phyloP scores from a whole-genome alignment of 495 filamentous ascomycete species.

The Hyaloscypha variabilis region DNA sequence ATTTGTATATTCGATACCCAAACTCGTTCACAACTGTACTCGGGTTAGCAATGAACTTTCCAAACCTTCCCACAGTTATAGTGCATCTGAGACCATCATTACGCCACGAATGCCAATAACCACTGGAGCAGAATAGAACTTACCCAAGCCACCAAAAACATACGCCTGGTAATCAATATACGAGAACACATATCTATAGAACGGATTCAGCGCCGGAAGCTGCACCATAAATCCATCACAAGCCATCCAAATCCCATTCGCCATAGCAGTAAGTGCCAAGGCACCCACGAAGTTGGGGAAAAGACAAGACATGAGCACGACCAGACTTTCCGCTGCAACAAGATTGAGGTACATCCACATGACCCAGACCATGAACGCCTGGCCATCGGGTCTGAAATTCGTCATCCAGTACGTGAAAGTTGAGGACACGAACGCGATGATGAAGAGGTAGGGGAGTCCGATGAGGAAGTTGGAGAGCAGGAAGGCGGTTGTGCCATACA shows the following conservation, averaged over 20 bases:
- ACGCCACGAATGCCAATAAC: too few relatives aligned
- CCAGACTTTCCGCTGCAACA: constrained; percentile 75
- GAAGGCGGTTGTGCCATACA: constrained; percentile 73
- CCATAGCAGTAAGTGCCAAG: constrained; percentile 74
- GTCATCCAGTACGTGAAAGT: constrained; percentile 75
- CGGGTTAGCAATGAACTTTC: constrained; percentile 42
- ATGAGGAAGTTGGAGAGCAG: constrained; percentile 77
- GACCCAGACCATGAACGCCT: constrained; percentile 74
- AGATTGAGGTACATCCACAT: constrained; percentile 88
- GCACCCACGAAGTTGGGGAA: constrained; percentile 78
- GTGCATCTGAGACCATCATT: too few relatives aligned
- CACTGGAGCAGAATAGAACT: too few relatives aligned
- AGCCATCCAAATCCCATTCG: constrained; percentile 85
- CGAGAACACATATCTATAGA: constrained; percentile 82
- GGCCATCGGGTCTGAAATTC: constrained; percentile 66
- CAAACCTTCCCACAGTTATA: too few relatives aligned
- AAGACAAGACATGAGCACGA: constrained; percentile 70
- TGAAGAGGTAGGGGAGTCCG: constrained; percentile 72
- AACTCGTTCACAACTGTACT: constrained; percentile 94
- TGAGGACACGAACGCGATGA: constrained; percentile 73
- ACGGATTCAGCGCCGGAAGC: constrained; percentile 68
- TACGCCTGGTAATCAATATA: constrained; percentile 71
- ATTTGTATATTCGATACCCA: constrained; percentile 58
- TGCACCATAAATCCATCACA: constrained; percentile 69
- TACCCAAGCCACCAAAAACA: constrained; percentile 68